Evolutionary conservation across 2,329 filamentous ascomycete species (phyloP), one percentile per base, ranked within the genome.

Genomic region (Xylariaceae sp.): DNA sequence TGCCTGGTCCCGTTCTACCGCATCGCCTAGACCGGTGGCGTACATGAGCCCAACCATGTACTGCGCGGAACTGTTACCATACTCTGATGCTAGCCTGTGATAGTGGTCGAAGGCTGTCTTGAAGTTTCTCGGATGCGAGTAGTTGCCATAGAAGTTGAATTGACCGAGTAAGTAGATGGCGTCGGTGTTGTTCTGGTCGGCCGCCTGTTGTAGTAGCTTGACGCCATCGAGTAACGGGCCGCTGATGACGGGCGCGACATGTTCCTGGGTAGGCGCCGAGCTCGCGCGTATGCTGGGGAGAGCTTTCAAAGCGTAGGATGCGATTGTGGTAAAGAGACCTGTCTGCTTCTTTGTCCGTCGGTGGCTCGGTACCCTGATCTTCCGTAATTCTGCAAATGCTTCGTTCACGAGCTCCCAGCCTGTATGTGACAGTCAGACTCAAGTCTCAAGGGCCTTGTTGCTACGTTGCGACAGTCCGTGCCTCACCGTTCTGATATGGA

Each of bases 1-100:
- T 11, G 92, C 92, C 72, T 97, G 94, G 63, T 99, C 89, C 41
- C 83, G 82, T 66, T 89, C 82, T 6, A 96, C 89, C 1, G 86
- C 86, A 31, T 84, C 84, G 14, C 90, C 92, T 52, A 99, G 79
- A 0, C 94, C 94, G 0, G 94, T 99, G 34, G 92, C 92, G 71
- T 99, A 93, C 81, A 96, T 94, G 62, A 99, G 84, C 0, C 90
- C 94, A 43, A 97, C 69, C 93, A 99, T 97, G 71, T 96, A 88
- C 69, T 97, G 90, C 1, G 94, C 94, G 12, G 93, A 96, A 59
- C 84, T 87, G 70, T 99, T 97, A 42, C 93, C 94, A 59, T 88
- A 82, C 53, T 86, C 69, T 16, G 80, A 78, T 2, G 93, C 90
- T 48, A 99, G 79, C 55, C 86, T 79, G 56, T 88, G 78, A 71